Evolutionary conservation across 2,329 filamentous ascomycete genomes (phyloP), one percentile per base, ranked within the genome.

Genomic region (Xylogone sp.): DNA sequence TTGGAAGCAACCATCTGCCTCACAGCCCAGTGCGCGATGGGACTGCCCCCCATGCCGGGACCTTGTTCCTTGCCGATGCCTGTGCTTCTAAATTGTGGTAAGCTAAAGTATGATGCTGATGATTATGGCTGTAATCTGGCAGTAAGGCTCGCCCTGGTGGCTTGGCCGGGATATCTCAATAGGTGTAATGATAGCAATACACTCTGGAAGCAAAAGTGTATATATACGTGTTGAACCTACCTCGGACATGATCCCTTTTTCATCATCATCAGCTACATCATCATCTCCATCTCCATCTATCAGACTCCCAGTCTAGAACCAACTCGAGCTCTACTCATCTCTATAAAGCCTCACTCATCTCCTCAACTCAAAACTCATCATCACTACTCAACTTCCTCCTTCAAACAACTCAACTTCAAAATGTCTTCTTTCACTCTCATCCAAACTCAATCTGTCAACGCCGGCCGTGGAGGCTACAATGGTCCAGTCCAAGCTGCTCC

Each of bases 391-490:
- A 27, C 10, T 27, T 27, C 5, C 10, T 10, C 24, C 24, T 27
- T 27, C 34, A 39, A 39, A 7, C 34, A 13, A 39, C 5, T 16
- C 10, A 13, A 39, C n/a, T 9, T 39, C 34, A 39, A 39, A 58
- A 63, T 63, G 61, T 52, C 59, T 27, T 54, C 53, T 48, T 53
- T 53, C 44, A 53, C 48, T 21, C 46, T 29, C 21, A 45, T 39
- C 31, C 45, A 22, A 24, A 43, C 46, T 10, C 22, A 49, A 42
- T 48, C 51, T 31, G 45, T 46, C 43, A 48, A 49, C 42, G 44
- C 45, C 48, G 24, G 61, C 42, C 59, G 62, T n/a, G 62, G 60
- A 18, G 62, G 59, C 19, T 60, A 61, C 50, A 60, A 59, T 43
- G 56, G 56, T 2, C 59, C 60, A 20, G 52, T 50, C 48, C 27